A percentile compares a stretch with the other conserved stretches of the same genome.
Conservation (phyloP, 495 filamentous ascomycete genomes). For the Rostrohypoxylon terebratum region DNA sequence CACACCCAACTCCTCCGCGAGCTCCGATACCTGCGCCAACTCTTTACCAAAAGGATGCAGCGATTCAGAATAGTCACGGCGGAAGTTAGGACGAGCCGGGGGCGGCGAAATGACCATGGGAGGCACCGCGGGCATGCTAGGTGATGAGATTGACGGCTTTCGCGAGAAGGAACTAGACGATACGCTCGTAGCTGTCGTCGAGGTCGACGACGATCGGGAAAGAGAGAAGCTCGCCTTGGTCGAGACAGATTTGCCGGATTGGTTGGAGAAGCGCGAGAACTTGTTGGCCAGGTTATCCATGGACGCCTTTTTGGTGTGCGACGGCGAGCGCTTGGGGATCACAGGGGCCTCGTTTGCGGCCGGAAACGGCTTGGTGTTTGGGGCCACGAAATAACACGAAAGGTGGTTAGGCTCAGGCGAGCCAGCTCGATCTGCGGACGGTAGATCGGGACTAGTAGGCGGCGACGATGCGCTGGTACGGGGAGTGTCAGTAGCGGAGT, state of each 20-base stretch:
- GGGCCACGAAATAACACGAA: constrained; percentile 78
- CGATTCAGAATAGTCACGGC: constrained; percentile 46
- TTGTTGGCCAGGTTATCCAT: constrained; percentile 69
- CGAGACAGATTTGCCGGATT: constrained; percentile 56
- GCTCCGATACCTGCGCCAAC: constrained; percentile 78
- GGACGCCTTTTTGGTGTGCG: constrained; percentile 80
- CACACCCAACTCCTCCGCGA: constrained; percentile 87
- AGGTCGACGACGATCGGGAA: constrained; percentile 61
- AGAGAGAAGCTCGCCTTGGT: constrained; percentile 60
- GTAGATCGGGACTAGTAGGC: constrained; percentile 80
- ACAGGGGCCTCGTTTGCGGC: constrained; percentile 65
- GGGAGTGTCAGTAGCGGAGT: constrained; percentile 70
- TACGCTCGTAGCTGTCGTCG: constrained; percentile 58
- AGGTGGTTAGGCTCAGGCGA: constrained; percentile 80
- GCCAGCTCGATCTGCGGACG: constrained; percentile 69
- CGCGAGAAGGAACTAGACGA: constrained; percentile 52
- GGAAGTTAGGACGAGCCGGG: constrained; percentile 50
- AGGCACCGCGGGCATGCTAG: constrained; percentile 30
- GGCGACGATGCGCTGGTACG: constrained; percentile 67
- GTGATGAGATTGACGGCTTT: constrained; percentile 48
- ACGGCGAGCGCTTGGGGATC: constrained; percentile 80
- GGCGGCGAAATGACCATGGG: constrained; percentile 49
- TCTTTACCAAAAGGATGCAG: constrained; percentile 77
- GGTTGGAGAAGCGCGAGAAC: constrained; percentile 65
- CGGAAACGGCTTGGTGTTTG: constrained; percentile 56